Conservation (phyloP, 2,329 filamentous ascomycete species). For the Sporothrix protearum region DNA sequence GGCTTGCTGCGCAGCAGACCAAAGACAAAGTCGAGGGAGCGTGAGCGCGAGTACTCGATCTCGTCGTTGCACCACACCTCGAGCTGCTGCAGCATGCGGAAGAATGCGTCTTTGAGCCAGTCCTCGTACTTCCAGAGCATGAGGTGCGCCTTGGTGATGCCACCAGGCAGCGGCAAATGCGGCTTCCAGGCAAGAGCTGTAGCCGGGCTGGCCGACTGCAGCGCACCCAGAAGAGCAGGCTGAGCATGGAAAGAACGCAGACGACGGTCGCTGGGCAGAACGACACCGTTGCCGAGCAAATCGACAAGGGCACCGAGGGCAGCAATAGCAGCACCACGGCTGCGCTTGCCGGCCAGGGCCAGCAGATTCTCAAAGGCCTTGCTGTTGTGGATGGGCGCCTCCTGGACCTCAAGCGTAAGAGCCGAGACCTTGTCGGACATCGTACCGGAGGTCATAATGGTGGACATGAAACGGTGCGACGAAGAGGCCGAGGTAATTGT, state of each 20-base stretch:
- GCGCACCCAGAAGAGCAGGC: slow-evolving; percentile 66
- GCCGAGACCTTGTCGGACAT: slow-evolving; percentile 96
- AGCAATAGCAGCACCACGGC: slow-evolving; percentile 84
- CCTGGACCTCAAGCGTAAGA: slow-evolving; percentile 87
- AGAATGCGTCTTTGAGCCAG: slow-evolving; percentile 91
- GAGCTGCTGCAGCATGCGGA: slow-evolving; percentile 85
- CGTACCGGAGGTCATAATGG: slow-evolving; percentile 94
- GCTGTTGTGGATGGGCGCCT: slow-evolving; percentile 89
- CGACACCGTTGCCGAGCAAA: slow-evolving; percentile 81
- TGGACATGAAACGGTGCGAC: slow-evolving; percentile 92
- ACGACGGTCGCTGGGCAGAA: slow-evolving; percentile 79
- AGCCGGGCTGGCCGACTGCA: slow-evolving; percentile 46
- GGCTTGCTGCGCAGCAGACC: slow-evolving; percentile 92
- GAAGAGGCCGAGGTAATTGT: slow-evolving; percentile 74
- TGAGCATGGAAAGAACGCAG: slow-evolving; percentile 76
- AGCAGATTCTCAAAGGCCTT: slow-evolving; percentile 85
- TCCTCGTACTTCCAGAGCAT: slow-evolving; percentile 91
- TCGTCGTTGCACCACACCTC: slow-evolving; percentile 94
- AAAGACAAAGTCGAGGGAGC: slow-evolving; percentile 86
- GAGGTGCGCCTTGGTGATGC: slow-evolving; percentile 71
- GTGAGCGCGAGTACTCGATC: slow-evolving; percentile 85
- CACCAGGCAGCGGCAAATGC: slow-evolving; percentile 68
- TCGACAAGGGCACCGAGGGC: slow-evolving; percentile 93
- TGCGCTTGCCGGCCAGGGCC: slow-evolving; percentile 83
- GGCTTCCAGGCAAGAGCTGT: slow-evolving; percentile 54